Evolutionary conservation across 2,329 filamentous ascomycete species (phyloP), one percentile per base, ranked within the genome.

Genomic region (Fusarium secorum): DNA sequence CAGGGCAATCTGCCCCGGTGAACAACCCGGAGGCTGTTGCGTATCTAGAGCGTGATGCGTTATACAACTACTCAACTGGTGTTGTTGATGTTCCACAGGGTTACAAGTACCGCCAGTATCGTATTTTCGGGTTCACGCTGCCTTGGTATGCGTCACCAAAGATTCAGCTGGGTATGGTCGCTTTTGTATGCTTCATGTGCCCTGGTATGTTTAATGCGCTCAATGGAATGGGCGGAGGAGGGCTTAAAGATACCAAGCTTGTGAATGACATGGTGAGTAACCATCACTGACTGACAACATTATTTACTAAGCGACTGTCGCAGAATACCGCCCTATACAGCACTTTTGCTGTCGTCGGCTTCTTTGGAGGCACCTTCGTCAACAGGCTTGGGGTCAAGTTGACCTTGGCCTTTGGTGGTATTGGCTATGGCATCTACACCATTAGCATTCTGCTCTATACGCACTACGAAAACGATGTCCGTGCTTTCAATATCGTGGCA

Each of bases 371-470:
- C 58, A 94, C 91, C 38, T 87, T 94, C 72, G 89, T 91, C 81
- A 95, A 95, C 83, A 88, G 87, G 72, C 84, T 94, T 51, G 93
- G 93, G 53, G 87, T 94, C 67, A 88, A 87, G 74, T 76, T 85
- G 32, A 90, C 91, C 8, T 82, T 95, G 33, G 85, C 88, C 3
- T 86, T 94, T 74, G 93, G 92, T 53, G 92, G 92, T 15, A 79
- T 94, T 41, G 92, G 93, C 45, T 95, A 95, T 82, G 89, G 87
- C 73, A 83, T 94, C 79, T 94, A 94, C 77, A 86, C 91, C 42
- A 71, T 71, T 38, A 88, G 87, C 49, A 90, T 93, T 78, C 83
- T 94, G 11, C 86, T 84, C 78, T 93, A 90, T 80, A 89, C 88
- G 71, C 91, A 93, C 80, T 90, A 38, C 0, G 30, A 11, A 18